phyloP scores from a whole-genome alignment of 2,329 filamentous ascomycete genomes.

The Scedosporium dehoogii region DNA sequence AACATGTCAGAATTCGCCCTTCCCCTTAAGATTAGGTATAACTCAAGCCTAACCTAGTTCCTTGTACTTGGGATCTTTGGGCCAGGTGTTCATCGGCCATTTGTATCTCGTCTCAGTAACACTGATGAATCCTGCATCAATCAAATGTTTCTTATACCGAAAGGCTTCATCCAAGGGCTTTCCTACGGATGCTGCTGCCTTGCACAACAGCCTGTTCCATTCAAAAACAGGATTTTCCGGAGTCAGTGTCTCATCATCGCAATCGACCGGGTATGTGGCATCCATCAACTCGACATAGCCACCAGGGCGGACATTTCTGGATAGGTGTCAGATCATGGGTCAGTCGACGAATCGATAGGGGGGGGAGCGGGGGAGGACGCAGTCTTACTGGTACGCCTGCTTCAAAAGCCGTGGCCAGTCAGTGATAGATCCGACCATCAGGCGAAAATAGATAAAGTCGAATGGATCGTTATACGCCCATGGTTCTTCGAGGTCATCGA shows the following conservation, averaged over 20 bases:
- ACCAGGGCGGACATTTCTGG: constrained; percentile 17
- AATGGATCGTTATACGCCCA: constrained; percentile 29
- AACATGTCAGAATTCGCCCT: constrained; percentile 16
- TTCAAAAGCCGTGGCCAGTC: constrained; percentile 23
- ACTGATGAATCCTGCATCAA: constrained; percentile 42
- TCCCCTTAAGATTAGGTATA: background rate
- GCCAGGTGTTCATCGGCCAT: constrained; percentile 42
- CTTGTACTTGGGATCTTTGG: constrained; percentile 39
- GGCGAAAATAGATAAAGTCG: constrained; percentile 29
- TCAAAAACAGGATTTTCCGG: constrained; percentile 16
- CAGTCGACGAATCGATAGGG: too few relatives aligned
- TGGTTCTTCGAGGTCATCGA: constrained; percentile 31
- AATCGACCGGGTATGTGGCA: constrained; percentile 15
- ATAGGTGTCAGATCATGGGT: too few relatives aligned
- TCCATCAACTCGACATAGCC: constrained; percentile 25
- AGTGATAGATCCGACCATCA: constrained; percentile 18
- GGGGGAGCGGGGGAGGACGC: background rate
- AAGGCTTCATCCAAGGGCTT: constrained; percentile 19
- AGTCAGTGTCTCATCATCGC: constrained; percentile 21
- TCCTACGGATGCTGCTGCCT: constrained; percentile 19
- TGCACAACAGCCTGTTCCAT: constrained; percentile 16
- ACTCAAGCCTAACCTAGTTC: constrained; percentile 27
- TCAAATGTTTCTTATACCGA: constrained; percentile 26
- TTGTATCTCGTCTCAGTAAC: constrained; percentile 37
- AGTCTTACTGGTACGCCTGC: constrained; percentile 22